phyloP scores from a whole-genome alignment of 2,329 filamentous ascomycete genomes.

The Aspergillus phoenicis region DNA sequence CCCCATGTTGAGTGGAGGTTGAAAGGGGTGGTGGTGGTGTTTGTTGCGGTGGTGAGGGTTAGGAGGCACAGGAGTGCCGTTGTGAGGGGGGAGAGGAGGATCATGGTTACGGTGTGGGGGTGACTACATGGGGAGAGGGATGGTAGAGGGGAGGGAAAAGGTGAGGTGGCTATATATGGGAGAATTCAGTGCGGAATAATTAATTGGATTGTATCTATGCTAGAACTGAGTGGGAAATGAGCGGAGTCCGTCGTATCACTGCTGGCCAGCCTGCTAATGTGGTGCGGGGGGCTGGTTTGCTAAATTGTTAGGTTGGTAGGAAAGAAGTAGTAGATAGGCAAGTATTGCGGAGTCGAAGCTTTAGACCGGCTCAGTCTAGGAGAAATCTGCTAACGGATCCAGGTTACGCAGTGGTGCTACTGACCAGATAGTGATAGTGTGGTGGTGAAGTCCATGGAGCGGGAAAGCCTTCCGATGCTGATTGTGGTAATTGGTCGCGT shows the following conservation, averaged over 20 bases:
- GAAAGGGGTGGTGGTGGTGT: constrained; percentile 32
- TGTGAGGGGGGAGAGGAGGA: background rate
- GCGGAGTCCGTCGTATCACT: constrained; percentile 1
- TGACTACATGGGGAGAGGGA: too few relatives aligned
- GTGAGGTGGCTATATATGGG: background rate
- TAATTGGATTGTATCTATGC: background rate
- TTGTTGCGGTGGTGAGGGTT: constrained; percentile 21
- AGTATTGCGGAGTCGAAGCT: background rate
- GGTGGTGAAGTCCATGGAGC: background rate
- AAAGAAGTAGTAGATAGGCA: background rate
- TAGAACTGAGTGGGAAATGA: background rate
- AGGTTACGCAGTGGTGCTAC: too few relatives aligned
- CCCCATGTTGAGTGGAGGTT: constrained; percentile 36
- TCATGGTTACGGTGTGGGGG: background rate
- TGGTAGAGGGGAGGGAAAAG: background rate
- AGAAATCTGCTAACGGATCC: background rate
- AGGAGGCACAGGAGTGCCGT: background rate
- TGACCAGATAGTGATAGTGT: too few relatives aligned
- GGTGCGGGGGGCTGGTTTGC: too few relatives aligned
- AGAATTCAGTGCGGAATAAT: background rate
- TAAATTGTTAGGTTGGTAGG: too few relatives aligned
- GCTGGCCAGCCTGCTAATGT: background rate
- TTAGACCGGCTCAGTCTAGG: background rate
- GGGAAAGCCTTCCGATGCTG: background rate
- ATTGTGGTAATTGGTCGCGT: constrained; percentile 8